Percentiles rank a stretch among this genome's conserved stretches.
Conservation (phyloP, 2,329 filamentous ascomycete genomes). For the Neofusicoccum parvum region DNA sequence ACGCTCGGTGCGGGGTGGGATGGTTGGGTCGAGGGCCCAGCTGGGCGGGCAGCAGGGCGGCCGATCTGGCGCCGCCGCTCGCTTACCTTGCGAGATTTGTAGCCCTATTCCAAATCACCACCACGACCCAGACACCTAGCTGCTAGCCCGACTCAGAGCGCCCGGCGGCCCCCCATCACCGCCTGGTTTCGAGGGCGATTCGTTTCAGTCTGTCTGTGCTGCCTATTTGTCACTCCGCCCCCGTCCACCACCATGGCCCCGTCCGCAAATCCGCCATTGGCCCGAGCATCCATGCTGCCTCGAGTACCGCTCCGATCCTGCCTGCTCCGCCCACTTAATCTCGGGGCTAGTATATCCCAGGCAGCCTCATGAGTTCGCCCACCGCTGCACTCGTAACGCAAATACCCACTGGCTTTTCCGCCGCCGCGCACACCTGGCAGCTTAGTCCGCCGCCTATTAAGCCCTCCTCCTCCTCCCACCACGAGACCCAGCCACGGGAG, state of each 20-base stretch:
- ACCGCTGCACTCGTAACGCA: not conserved
- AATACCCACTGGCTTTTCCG: not conserved
- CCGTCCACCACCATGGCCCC: not conserved
- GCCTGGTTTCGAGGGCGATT: not conserved
- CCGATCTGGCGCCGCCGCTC: not conserved
- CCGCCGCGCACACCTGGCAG: not conserved
- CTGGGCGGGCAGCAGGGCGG: too few relatives aligned
- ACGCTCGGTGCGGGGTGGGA: too few relatives aligned
- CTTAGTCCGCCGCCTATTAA: not conserved
- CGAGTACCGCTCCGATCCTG: not conserved
- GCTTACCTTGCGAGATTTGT: slow-evolving; percentile 4
- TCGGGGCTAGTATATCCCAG: slow-evolving; percentile 3
- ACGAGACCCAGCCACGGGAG: not conserved
- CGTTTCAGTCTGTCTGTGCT: slow-evolving; percentile 9
- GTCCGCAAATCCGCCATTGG: not conserved
- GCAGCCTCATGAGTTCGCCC: not conserved
- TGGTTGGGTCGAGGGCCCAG: too few relatives aligned
- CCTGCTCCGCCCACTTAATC: slow-evolving; percentile 5
- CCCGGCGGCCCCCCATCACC: not conserved
- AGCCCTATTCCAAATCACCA: slow-evolving; percentile 13
- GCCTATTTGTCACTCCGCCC: slow-evolving; percentile 16
- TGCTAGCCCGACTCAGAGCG: not conserved
- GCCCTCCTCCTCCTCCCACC: not conserved
- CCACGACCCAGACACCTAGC: not conserved
- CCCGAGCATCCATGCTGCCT: not conserved